phyloP scores from a whole-genome alignment of 176 grass and related monocot species.

The Metroxylon sagu region DNA sequence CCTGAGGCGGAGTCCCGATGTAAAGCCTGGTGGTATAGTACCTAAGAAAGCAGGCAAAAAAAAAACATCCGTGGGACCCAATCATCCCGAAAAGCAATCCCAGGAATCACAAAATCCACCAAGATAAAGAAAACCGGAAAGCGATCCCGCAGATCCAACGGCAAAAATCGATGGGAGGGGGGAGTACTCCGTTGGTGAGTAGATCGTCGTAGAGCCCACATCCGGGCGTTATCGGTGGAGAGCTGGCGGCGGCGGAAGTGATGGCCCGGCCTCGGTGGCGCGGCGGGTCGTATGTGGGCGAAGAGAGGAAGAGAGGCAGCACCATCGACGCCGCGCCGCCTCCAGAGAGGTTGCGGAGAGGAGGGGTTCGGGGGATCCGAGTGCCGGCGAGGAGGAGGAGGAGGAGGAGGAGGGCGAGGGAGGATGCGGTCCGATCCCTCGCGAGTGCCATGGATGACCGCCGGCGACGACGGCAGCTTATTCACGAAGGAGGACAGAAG shows the following conservation, averaged over 20 bases:
- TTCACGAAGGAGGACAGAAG: background rate
- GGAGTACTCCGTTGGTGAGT: constrained; percentile 77
- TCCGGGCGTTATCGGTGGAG: constrained; percentile 58
- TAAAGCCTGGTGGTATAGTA: constrained; percentile 93
- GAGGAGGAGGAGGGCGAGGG: constrained; percentile 14
- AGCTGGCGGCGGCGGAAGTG: constrained; percentile 26
- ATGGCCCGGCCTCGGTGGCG: constrained; percentile 7
- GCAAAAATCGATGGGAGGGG: background rate
- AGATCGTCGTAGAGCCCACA: constrained; percentile 97
- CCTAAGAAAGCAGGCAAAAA: constrained; percentile 23
- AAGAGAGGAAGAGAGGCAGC: constrained; percentile 61
- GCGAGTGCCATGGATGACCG: constrained; percentile 38
- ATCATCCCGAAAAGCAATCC: constrained; percentile 23
- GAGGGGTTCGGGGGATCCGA: constrained; percentile 27
- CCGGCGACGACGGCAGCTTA: background rate
- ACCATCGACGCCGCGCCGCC: constrained; percentile 34
- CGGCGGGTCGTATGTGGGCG: constrained; percentile 49
- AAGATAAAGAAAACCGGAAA: background rate
- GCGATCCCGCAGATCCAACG: background rate
- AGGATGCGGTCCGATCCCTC: constrained; percentile 19
- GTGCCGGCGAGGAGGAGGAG: background rate
- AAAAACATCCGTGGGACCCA: background rate
- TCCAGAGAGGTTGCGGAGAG: background rate
- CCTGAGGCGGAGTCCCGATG: constrained; percentile 88
- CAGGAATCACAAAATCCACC: no score